These are phyloP conservation scores for Fusarium gaditjirri DNA, from an alignment of 2,329 filamentous ascomycete species.

Conservation along the genomic window DNA sequence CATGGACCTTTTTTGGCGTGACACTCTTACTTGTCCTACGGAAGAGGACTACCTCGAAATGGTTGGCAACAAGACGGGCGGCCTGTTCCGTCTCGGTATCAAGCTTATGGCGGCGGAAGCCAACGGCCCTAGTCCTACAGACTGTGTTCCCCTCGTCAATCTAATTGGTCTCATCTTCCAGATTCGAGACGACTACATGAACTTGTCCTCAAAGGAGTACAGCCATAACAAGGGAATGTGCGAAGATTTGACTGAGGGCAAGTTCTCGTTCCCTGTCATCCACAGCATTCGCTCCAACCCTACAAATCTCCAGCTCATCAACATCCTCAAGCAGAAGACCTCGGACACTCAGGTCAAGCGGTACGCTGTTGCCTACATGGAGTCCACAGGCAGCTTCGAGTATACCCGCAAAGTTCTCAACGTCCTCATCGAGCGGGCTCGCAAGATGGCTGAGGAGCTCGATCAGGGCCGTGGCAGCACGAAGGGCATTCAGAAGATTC, in stretches of 20 bases:
- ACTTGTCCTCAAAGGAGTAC: conserved; percentile 80
- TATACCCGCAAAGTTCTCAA: conserved; percentile 78
- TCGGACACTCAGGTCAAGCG: conserved; percentile 87
- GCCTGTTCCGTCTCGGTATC: conserved; percentile 84
- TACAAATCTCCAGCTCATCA: conserved; percentile 81
- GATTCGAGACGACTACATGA: conserved; percentile 94
- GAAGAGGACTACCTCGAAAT: conserved; percentile 95
- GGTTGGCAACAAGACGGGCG: conserved; percentile 91
- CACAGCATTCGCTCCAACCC: conserved; percentile 87
- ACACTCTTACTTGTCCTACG: conserved; percentile 83
- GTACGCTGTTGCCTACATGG: conserved; percentile 93
- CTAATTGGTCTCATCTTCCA: conserved; percentile 88
- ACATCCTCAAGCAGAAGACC: conserved; percentile 92
- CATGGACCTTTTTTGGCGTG: conserved; percentile 92
- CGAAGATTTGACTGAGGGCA: conserved; percentile 95
- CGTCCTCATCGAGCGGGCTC: conserved; percentile 72
- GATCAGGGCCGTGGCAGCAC: conserved; percentile 69
- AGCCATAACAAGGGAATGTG: conserved; percentile 91
- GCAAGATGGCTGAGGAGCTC: conserved; percentile 70
- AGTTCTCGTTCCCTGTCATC: conserved; percentile 96
- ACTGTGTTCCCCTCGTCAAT: conserved; percentile 87
- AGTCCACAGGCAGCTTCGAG: conserved; percentile 86
- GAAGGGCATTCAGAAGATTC: conserved; percentile 70
- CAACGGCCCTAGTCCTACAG: conserved; percentile 55
- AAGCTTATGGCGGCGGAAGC: conserved; percentile 88